phyloP scores from a whole-genome alignment of 106 monocot genomes.

The Platanthera guangdongensis region DNA sequence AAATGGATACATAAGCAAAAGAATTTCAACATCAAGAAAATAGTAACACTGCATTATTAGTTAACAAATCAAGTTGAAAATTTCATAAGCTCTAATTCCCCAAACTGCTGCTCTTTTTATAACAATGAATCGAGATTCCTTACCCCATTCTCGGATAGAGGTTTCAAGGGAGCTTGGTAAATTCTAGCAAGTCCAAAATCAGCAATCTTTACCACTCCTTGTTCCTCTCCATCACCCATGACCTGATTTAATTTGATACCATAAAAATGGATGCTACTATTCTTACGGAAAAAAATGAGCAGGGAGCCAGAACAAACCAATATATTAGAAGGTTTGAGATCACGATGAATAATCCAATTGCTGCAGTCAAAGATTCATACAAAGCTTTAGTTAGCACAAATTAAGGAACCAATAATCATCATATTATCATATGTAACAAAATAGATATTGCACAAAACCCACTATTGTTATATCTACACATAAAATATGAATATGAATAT shows the following conservation, averaged over 20 bases:
- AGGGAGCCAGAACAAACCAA: conserved; percentile 43
- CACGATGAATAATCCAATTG: conserved; percentile 99
- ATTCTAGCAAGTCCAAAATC: conserved; percentile 99
- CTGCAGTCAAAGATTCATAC: conserved; percentile 34
- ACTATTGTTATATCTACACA: not conserved
- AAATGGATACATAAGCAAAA: not conserved
- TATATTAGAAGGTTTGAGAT: conserved; percentile 98
- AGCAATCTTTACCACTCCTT: conserved; percentile 96
- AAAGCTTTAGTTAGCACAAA: not conserved
- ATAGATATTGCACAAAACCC: not conserved
- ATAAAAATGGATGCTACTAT: conserved; percentile 8
- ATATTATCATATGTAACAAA: not conserved
- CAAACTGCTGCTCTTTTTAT: not conserved
- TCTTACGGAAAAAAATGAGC: not conserved
- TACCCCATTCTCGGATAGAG: conserved; percentile 96
- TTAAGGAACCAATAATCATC: not conserved
- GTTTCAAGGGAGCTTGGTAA: conserved; percentile 98
- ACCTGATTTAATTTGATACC: conserved; percentile 47
- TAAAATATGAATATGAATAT: not conserved
- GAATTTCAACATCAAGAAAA: conserved; percentile 2
- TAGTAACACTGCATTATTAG: not conserved
- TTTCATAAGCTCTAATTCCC: not conserved
- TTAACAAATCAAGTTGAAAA: not conserved
- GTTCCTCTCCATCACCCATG: conserved; percentile 97
- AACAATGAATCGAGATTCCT: not conserved